Percentiles rank a stretch among this genome's conserved stretches.
Evolutionary conservation across 495 filamentous ascomycete genomes (phyloP).

Genomic region (Saxispiralis lemnorum): DNA sequence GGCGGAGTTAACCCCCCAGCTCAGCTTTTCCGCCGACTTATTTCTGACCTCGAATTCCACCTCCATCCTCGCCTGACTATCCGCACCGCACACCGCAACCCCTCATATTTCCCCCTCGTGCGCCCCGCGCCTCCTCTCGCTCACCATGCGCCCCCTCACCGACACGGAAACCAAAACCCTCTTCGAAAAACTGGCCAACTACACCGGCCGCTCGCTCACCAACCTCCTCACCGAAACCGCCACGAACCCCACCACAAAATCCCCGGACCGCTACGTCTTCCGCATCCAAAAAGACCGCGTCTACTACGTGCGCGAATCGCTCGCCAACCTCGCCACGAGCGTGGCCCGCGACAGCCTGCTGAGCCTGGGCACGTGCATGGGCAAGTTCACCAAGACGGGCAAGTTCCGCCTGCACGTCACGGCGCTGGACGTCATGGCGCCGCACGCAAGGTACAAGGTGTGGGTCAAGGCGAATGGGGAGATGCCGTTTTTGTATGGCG

Average conservation of each 20-base stretch:
- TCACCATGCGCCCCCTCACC: constrained; percentile 20
- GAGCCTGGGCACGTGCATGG: constrained; percentile 69
- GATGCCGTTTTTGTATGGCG: constrained; percentile 86
- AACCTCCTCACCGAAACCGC: constrained; percentile 54
- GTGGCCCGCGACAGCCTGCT: constrained; percentile 64
- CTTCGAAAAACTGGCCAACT: constrained; percentile 70
- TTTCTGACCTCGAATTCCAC: background rate
- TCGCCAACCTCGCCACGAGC: constrained; percentile 79
- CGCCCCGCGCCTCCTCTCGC: background rate
- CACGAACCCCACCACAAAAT: constrained; percentile 32
- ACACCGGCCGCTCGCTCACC: constrained; percentile 62
- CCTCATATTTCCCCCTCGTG: too few species aligned
- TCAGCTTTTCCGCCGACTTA: too few species aligned
- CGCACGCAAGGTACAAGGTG: constrained; percentile 80
- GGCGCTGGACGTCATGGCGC: constrained; percentile 66
- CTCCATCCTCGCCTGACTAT: background rate
- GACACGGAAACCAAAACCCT: constrained; percentile 29
- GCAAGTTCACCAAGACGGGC: constrained; percentile 80
- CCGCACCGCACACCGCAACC: too few species aligned
- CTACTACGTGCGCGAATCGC: constrained; percentile 70
- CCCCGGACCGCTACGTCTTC: constrained; percentile 64
- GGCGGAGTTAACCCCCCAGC: too few species aligned
- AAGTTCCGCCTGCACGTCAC: constrained; percentile 79
- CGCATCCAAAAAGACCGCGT: constrained; percentile 61
- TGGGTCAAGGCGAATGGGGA: constrained; percentile 91